Percentiles rank a stretch among this genome's conserved stretches.
phyloP scores from a whole-genome alignment of 1,139 yeast species.

The Debaryomyces nepalensis region DNA sequence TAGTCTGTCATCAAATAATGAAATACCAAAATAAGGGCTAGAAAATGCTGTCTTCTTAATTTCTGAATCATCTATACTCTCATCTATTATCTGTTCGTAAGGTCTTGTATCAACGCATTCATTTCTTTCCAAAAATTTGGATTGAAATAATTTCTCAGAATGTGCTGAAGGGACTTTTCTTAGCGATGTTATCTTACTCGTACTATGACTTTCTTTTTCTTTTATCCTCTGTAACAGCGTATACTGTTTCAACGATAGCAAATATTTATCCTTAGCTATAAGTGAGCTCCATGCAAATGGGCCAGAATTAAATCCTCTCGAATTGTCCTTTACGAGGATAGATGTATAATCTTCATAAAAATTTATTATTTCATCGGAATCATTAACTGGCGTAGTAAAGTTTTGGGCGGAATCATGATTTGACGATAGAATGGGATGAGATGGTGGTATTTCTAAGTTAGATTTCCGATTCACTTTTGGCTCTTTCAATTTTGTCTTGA shows the following conservation, averaged over 20 bases:
- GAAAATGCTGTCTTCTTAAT: background rate
- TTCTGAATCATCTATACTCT: background rate
- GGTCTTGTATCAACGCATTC: background rate
- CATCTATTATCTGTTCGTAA: background rate
- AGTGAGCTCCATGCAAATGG: slow-evolving; percentile 53
- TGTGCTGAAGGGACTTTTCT: background rate
- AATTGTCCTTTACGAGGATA: slow-evolving; percentile 34
- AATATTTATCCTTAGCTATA: slow-evolving; percentile 51
- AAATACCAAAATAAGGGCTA: background rate
- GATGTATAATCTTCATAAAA: slow-evolving; percentile 48
- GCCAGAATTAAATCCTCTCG: slow-evolving; percentile 45
- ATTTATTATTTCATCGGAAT: slow-evolving; percentile 32
- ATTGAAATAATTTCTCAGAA: background rate
- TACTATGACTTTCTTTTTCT: background rate
- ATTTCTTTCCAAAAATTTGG: background rate
- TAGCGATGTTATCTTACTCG: background rate
- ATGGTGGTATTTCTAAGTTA: too few relatives aligned
- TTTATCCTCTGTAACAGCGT: background rate
- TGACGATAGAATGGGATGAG: too few relatives aligned
- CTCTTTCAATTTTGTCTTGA: too few relatives aligned
- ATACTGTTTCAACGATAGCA: slow-evolving; percentile 17
- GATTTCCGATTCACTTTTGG: too few relatives aligned
- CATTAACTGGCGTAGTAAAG: background rate
- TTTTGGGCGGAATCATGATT: background rate
- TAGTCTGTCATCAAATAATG: background rate